Base-by-base conservation (phyloP, 768 basidiomycete genomes). In the Tephrocybe sp. region DNA sequence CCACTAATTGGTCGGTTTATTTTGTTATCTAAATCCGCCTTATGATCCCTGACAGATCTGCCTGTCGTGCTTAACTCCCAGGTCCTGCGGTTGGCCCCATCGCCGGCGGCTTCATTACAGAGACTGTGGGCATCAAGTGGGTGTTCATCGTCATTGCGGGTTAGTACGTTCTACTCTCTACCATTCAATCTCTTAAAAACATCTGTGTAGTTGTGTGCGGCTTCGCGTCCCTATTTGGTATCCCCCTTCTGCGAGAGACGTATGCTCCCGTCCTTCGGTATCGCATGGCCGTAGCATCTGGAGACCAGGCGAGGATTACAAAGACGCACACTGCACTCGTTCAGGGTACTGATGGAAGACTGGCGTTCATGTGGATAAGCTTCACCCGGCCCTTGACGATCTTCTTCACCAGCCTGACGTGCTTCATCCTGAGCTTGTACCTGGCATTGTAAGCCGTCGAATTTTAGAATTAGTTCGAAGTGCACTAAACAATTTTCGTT, bases 371-470 rank as follows among this genome's bases (percentile, higher is more conserved):
- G 21, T 83, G 81, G 77, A 58, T 71, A 17, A 88, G 85, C 59
- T 64, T 90, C 49, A 70, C 68, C 12, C 73, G 88, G 17, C 87
- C 87, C 0, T 58, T 83, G 14, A 70, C 76, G 7, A 68, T 89
- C 30, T 72, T 88, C 24, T 77, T 73, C 23, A 69, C 67, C 21
- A 88, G 84, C 61, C 78, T 85, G 50, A 74, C 87, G 40, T 87
- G 85, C 65, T 86, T 88, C 61, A 72, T 83, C 30, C 72, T 89
- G 48, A 86, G 85, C 62, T 68, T 84, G 45, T 89, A 88, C 55
- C 73, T 75, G 78, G 83, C 85, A 12, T 73, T 88, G 85, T 87
- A 56, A 69, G 85, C 77, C 10, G 11, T 23, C 38, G 30, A n/a
- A 15, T 18, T 8, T 14, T 36, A 15, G 5, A 30, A 30, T 30